Evolutionary conservation across 2,329 filamentous ascomycete genomes (phyloP).

Genomic region (Pestalotiopsis fici): DNA sequence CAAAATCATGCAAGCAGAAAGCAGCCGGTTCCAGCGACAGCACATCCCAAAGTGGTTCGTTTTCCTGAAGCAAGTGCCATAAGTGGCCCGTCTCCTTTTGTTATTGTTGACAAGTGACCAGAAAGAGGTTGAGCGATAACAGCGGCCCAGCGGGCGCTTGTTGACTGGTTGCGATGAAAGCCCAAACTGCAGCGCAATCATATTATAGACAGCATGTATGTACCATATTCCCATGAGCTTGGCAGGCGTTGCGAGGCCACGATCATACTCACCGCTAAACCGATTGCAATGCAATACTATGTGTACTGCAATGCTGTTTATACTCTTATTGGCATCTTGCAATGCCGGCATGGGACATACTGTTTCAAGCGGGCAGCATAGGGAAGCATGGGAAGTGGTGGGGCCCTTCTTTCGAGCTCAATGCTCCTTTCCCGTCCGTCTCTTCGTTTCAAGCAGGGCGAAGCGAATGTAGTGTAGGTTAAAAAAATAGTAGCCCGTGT

Average conservation of each 20-base stretch:
- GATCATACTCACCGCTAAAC: constrained; percentile 19
- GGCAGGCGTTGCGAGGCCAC: constrained; percentile 14
- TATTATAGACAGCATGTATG: background rate
- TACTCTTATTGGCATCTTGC: background rate
- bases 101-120: background rate
- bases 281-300: constrained; percentile 1
- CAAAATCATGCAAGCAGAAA: background rate
- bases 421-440: background rate
- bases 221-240: background rate
- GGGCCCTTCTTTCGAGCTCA: constrained; percentile 2
- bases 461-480: background rate
- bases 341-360: background rate
- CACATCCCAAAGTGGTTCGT: background rate
- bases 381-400: background rate
- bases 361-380: constrained; percentile 7
- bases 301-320: background rate
- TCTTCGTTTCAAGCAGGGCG: constrained; percentile 1
- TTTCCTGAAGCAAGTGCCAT: background rate
- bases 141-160: background rate
- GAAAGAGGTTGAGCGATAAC: background rate
- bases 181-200: background rate
- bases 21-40: background rate
- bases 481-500: background rate
- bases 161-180: background rate
- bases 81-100: background rate